These are phyloP conservation scores for Solanum appendiculatum DNA, from an alignment of 257 asterid genomes.

Conservation along the genomic window DNA sequence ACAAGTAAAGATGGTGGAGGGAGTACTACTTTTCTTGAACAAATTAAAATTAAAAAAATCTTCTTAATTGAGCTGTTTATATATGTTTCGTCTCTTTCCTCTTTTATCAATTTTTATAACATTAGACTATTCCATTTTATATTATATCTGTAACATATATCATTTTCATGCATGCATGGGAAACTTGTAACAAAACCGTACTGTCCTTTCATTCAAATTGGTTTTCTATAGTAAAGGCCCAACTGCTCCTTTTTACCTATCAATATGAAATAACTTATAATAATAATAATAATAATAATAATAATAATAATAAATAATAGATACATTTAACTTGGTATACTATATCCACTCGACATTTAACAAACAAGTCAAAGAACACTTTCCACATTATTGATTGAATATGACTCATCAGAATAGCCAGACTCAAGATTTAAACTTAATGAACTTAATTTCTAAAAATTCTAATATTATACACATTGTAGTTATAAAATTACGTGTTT, in stretches of 20 bases:
- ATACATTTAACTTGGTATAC: neutral
- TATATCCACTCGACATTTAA: neutral
- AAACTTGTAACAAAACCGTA: neutral
- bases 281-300: too few species aligned
- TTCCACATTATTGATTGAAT: neutral
- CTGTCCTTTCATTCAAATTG: neutral
- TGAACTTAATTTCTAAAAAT: fast-evolving
- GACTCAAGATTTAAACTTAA: neutral
- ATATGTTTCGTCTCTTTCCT: neutral
- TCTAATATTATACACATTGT: neutral
- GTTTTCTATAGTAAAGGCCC: neutral
- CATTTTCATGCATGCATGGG: neutral
- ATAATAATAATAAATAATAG: too few species aligned
- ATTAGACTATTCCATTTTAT: neutral
- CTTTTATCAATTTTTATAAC: neutral
- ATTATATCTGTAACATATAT: neutral
- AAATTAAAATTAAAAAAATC: neutral
- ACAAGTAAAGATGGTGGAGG: too few species aligned
- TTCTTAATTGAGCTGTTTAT: neutral
- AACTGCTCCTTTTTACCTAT: neutral
- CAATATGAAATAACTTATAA: neutral
- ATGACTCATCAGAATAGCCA: fast-evolving
- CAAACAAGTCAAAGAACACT: neutral
- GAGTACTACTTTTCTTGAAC: neutral
- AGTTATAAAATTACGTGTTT: neutral